Conservation (phyloP, 495 filamentous ascomycete species). For the Daldinia caldariorum region DNA sequence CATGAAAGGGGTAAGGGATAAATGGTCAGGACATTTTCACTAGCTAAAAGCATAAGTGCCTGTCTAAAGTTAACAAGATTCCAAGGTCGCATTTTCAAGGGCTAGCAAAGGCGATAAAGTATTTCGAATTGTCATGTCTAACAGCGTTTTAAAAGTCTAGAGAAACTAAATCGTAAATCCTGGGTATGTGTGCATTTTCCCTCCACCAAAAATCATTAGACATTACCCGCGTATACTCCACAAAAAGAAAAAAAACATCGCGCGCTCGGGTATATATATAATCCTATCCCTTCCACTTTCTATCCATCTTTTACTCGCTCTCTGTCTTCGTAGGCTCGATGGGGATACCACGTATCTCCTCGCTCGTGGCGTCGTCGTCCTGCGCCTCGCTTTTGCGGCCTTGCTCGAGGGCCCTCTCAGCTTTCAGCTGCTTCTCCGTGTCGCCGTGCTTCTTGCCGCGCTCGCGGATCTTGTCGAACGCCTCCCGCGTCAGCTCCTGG, state of each 20-base stretch:
- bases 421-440: constrained; percentile 59
- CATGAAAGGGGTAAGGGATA: no score
- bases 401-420: constrained; percentile 44
- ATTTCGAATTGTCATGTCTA: neutral
- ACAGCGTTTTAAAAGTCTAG: neutral
- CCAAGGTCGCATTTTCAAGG: neutral
- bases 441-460: constrained; percentile 64
- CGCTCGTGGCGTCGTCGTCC: constrained; percentile 34
- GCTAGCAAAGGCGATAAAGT: neutral
- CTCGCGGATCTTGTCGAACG: constrained; percentile 70
- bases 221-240: constrained; percentile 21
- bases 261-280: constrained; percentile 22
- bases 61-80: neutral
- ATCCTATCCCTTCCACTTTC: no score
- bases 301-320: constrained; percentile 1
- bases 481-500: constrained; percentile 76
- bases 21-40: no score
- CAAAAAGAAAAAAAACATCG: constrained; percentile 3
- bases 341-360: constrained; percentile 35
- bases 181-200: neutral
- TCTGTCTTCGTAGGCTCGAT: constrained; percentile 15
- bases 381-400: constrained; percentile 43
- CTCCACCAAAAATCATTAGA: constrained; percentile 23
- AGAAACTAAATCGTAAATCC: neutral
- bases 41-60: no score